Conservation (phyloP, 2,329 filamentous ascomycete species). For the Trichoderma guizhouense region DNA sequence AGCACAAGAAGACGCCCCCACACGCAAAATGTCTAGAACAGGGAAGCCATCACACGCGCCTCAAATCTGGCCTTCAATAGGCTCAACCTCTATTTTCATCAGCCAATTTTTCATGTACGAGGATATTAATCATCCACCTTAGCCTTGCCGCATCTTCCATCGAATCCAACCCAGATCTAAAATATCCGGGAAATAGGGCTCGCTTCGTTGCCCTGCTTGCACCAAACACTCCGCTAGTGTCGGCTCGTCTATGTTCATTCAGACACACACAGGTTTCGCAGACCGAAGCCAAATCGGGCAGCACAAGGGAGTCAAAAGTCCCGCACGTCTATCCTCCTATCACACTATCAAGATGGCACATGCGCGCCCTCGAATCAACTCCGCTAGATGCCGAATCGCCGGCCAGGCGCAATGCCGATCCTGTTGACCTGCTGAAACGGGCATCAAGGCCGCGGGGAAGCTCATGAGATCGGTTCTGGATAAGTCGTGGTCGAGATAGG, state of each 20-base stretch:
- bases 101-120: not conserved
- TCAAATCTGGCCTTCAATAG: not conserved
- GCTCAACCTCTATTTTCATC: not conserved
- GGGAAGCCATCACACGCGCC: conserved; percentile 1
- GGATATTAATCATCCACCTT: not conserved
- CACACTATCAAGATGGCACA: conserved; percentile 13
- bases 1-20: not conserved
- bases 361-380: not conserved
- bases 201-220: not conserved
- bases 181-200: not conserved
- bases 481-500: conserved; percentile 7
- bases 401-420: conserved; percentile 18
- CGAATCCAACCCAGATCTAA: not conserved
- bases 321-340: conserved; percentile 11
- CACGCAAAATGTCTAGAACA: not conserved
- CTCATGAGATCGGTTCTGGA: not conserved
- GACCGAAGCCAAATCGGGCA: conserved; percentile 18
- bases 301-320: not conserved
- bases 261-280: not conserved
- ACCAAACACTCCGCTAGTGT: not conserved
- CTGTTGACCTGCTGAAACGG: conserved; percentile 23
- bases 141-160: not conserved
- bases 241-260: not conserved
- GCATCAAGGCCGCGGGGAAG: conserved; percentile 16
- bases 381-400: conserved; percentile 21